Evolutionary conservation across 176 grass and related monocot species (phyloP), one percentile per base, ranked within the genome.

Genomic region (Rhipidocladum racemiflorum): DNA sequence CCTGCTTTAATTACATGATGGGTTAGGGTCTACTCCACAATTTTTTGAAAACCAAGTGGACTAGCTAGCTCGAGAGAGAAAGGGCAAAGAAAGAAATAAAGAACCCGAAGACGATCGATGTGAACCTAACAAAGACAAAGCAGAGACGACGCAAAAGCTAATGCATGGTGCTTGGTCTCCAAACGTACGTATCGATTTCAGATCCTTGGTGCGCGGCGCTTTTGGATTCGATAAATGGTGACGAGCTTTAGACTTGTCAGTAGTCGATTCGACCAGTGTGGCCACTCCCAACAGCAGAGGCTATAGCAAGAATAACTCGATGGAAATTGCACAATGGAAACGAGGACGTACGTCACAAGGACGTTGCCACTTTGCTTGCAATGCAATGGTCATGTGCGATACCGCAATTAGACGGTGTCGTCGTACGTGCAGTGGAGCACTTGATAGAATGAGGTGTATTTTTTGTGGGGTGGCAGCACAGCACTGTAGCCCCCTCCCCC

Each of bases 161-260:
- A 65, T 61, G 43, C 85, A 27, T 68, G 63, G 88, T 90, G 88
- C 88, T 85, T 93, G 15, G 72, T 67, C 69, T 82, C 51, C 61
- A 90, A 90, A 90, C n/a, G n/a, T n/a, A 34, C 88, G 83, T 77
- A 40, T 79, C 88, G 35, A 89, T 67, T 72, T 88, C 87, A 40
- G 49, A 29, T 25, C 65, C 38, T 65, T 87, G 86, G 72, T 87
- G 81, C 86, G 36, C 20, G 24, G 76, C 61, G 55, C 87, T 67
- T 87, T 92, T 46, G 83, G 77, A 75, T 65, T 79, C 25, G 83
- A 83, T 83, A 60, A 78, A 69, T 54, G 78, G 29, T 14, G 65
- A 13, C 57, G 40, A 68, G 39, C 67, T 45, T 39, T 25, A 53
- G 74, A 21, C 23, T 29, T 40, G 70, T 68, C 64, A 10, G 32